A percentile compares a stretch with the other conserved stretches of the same genome.
These are phyloP conservation scores for Diutina pseudorugosa DNA, from an alignment of 1,139 yeast species.

Conservation along the genomic window DNA sequence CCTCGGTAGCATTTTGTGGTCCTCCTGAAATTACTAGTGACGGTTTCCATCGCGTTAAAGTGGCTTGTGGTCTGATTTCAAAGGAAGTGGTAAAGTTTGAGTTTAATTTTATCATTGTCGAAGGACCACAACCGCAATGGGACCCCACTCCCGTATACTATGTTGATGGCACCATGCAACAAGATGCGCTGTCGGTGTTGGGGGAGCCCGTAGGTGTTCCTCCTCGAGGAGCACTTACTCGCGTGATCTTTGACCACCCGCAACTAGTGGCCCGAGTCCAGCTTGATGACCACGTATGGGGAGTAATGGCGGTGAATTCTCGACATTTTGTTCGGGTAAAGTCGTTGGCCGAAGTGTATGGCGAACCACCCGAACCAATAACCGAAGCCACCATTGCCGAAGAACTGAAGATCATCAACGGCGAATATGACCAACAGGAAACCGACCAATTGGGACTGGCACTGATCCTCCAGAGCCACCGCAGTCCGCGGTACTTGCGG, in stretches of 20 bases:
- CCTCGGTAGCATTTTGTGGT: conserved; percentile 36
- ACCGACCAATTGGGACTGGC: conserved; percentile 34
- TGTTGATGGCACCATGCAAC: conserved; percentile 8
- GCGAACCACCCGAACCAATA: neutral
- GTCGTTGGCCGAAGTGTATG: neutral
- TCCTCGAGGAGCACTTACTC: neutral
- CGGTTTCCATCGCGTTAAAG: conserved; percentile 13
- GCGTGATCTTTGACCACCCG: neutral
- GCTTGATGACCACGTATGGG: conserved; percentile 1
- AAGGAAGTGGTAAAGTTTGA: conserved; percentile 34
- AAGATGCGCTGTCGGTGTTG: neutral
- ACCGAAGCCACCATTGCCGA: conserved; percentile 4
- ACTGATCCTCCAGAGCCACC: neutral
- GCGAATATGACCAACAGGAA: conserved; percentile 15
- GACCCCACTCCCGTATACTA: conserved; percentile 11
- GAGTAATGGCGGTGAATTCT: neutral
- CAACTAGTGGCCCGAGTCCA: neutral
- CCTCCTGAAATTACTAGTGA: conserved; percentile 9
- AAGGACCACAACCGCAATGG: neutral
- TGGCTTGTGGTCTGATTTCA: conserved; percentile 34
- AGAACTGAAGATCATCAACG: conserved; percentile 25
- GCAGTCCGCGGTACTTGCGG: neutral
- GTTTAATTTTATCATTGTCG: conserved; percentile 15
- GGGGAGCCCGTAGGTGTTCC: neutral
- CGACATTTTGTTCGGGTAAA: neutral